Conservation (phyloP, 495 filamentous ascomycete genomes). For the Tuber melanosporum region DNA sequence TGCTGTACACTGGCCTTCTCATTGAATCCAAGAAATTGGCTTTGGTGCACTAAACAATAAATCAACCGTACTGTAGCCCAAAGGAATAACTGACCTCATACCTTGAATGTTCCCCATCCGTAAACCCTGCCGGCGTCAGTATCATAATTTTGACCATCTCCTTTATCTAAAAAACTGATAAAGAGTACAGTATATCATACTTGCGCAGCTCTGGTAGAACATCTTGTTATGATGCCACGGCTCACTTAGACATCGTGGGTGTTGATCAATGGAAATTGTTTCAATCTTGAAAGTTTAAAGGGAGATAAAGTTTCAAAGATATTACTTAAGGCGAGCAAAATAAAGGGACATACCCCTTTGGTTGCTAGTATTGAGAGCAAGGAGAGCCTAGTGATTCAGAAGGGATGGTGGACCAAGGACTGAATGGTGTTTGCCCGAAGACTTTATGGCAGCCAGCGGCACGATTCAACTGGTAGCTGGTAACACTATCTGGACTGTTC, state of each 20-base stretch:
- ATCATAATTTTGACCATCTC: neutral
- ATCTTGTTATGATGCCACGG: neutral
- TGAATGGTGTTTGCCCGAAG: neutral
- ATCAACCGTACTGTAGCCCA: too few species aligned
- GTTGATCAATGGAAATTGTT: neutral
- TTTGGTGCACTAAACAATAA: too few species aligned
- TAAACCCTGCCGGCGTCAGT: too few species aligned
- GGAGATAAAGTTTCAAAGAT: neutral
- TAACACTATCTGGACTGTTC: neutral
- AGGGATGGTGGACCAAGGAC: neutral
- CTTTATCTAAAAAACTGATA: neutral
- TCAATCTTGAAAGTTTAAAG: neutral
- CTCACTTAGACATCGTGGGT: neutral
- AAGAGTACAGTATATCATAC: neutral
- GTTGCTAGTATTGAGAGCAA: neutral
- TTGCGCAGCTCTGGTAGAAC: neutral
- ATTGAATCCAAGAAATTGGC: too few species aligned
- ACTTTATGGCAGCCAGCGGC: neutral
- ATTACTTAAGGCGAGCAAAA: neutral
- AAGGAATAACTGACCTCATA: too few species aligned
- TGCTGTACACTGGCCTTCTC: too few species aligned
- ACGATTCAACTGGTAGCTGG: neutral
- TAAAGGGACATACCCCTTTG: neutral
- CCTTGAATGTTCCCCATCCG: too few species aligned
- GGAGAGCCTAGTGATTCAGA: neutral